Evolutionary conservation across 441 rosid species (phyloP).

Genomic region (Flueggea neowawraea): DNA sequence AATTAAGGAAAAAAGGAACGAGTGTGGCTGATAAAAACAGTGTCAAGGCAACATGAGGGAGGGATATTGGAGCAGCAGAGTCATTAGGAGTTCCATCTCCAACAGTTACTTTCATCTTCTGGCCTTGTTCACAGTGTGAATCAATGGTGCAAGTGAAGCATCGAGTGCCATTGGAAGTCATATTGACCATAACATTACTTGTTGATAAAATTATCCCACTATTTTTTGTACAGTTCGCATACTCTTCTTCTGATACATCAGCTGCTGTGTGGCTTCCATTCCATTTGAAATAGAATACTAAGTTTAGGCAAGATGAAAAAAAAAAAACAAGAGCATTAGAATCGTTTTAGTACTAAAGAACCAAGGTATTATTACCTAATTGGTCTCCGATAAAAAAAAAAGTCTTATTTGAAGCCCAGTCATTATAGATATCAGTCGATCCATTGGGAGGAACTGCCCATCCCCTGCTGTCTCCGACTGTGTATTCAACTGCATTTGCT

Average conservation of each 20-base stretch:
- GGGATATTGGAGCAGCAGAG: too few species aligned
- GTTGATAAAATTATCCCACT: background rate
- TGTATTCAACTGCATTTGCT: constrained; percentile 4
- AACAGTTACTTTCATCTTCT: too few species aligned
- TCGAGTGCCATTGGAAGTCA: constrained; percentile 21
- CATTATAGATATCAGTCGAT: constrained; percentile 10
- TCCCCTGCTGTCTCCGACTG: constrained; percentile 7
- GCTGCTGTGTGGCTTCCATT: constrained; percentile 18
- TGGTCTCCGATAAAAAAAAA: constrained; percentile 26
- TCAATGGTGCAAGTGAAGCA: constrained; percentile 22
- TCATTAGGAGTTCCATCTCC: too few species aligned
- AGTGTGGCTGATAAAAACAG: too few species aligned
- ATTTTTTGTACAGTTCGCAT: constrained; percentile 11
- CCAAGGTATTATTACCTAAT: background rate
- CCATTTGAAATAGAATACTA: constrained; percentile 12
- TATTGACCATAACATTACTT: constrained; percentile 18
- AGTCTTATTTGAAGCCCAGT: constrained; percentile 19
- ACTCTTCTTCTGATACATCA: constrained; percentile 15
- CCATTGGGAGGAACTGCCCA: constrained; percentile 16
- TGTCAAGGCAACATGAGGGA: too few species aligned
- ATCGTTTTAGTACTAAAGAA: too few species aligned
- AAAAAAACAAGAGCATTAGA: too few species aligned
- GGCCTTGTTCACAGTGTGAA: too few species aligned
- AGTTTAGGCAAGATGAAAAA: background rate
- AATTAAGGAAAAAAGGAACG: too few species aligned